Conservation (phyloP, 1,284 basidiomycete genomes). For the Puccinia triticina region DNA sequence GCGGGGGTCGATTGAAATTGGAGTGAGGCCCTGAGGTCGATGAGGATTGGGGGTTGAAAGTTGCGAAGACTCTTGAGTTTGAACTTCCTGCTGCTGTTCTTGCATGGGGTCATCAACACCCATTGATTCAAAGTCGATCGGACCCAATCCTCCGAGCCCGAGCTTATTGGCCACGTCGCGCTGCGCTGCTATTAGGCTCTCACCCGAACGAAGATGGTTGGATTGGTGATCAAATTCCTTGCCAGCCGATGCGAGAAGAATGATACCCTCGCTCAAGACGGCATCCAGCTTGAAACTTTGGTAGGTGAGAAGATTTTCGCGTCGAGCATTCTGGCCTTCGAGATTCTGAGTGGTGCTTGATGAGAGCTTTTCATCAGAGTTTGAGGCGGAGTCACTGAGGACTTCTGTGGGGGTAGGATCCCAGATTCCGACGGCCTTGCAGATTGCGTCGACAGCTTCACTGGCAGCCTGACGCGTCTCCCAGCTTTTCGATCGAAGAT, state of each 20-base stretch:
- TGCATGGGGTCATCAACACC: constrained; percentile 60
- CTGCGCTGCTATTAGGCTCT: constrained; percentile 61
- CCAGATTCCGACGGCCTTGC: constrained; percentile 80
- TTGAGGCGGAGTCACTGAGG: background rate
- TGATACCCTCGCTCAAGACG: constrained; percentile 60
- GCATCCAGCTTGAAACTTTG: constrained; percentile 58
- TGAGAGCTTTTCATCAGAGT: constrained; percentile 11
- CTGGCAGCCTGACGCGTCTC: constrained; percentile 85
- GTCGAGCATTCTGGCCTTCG: background rate
- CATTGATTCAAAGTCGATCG: constrained; percentile 58
- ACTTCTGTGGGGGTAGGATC: constrained; percentile 63
- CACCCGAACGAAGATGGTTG: constrained; percentile 56
- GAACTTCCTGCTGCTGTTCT: constrained; percentile 56
- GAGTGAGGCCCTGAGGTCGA: constrained; percentile 7
- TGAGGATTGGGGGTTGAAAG: constrained; percentile 19
- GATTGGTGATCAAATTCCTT: constrained; percentile 60
- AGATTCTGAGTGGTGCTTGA: constrained; percentile 60
- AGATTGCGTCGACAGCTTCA: constrained; percentile 81
- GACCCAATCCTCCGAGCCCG: constrained; percentile 58
- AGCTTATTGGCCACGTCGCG: constrained; percentile 59
- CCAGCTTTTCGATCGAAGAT: constrained; percentile 80
- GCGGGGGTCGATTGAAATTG: constrained; percentile 10
- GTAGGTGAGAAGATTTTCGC: constrained; percentile 55
- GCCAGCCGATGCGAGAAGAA: constrained; percentile 61
- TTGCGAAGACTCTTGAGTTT: constrained; percentile 28